Base-by-base conservation (phyloP, 306 rosid species). In the Cicer yamashitae region DNA sequence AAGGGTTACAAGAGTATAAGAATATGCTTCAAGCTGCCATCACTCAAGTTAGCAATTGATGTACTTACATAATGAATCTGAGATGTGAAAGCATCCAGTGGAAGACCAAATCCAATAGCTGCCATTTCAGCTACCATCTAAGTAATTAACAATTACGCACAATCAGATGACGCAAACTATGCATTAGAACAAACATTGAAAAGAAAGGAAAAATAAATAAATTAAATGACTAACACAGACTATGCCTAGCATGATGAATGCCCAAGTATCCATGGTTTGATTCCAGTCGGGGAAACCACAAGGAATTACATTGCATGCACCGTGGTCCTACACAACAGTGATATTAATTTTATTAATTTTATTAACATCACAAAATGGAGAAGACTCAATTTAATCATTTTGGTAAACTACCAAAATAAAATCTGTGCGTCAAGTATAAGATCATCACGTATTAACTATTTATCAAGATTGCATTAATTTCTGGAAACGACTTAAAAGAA, bases 121-220 rank as follows among this genome's bases (percentile, higher is more conserved):
- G 92, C 93, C 98, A 93, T 91, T 82, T 89, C 96, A 70, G 98
- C 91, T 73, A 91, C 98, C 57, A 88, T 92, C 98, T 93, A 84
- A 39, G 18, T 38, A 72, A 25, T 25, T 25, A 25, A 70, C 65
- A 84, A 48, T 68, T 10, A 47, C 7, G 12, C n/a, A 18, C 67
- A 62, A 39, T 72, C 41, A 65, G 71, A 57, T 43, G 46, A 63
- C 60, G 18, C 34, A 66, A 37, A 44, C 30, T 25, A 25, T 25
- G 30, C 10, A 25, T 25, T 25, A 25, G 30, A 25, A 25, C 30
- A 25, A 25, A 25, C 30, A 25, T 25, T 25, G 30, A 51, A 18
- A 10, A 46, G 15, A 58, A 72, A 57, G 1, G 65, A 25, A 62
- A 52, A 86, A 50, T 74, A 44, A 47, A 30, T 7, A 20, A 47